Conservation (phyloP, 192 early-diverging fungal species). For the Coemansia sp. region DNA sequence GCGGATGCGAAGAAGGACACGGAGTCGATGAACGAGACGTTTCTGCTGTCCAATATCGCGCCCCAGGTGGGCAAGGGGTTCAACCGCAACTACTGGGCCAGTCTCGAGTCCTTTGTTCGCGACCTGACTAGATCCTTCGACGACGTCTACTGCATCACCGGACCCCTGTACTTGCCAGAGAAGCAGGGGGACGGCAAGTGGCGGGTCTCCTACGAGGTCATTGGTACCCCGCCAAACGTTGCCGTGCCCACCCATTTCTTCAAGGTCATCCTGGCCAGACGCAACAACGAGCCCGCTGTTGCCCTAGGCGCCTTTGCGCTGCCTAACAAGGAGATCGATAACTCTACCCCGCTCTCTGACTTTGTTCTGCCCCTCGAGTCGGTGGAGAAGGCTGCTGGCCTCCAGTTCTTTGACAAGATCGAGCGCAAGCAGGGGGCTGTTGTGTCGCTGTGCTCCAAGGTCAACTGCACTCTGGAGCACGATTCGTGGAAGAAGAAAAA, state of each 20-base stretch:
- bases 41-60: conserved; percentile 76
- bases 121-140: conserved; percentile 68
- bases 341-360: conserved; percentile 61
- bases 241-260: conserved; percentile 94
- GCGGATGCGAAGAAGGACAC: conserved; percentile 78
- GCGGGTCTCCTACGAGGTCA: conserved; percentile 84
- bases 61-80: conserved; percentile 85
- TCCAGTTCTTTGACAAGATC: conserved; percentile 69
- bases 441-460: conserved; percentile 45
- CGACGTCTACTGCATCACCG: conserved; percentile 86
- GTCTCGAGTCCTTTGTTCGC: conserved; percentile 81
- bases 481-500: conserved; percentile 44
- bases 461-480: conserved; percentile 40
- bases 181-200: conserved; percentile 68
- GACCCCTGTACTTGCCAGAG: conserved; percentile 84
- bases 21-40: conserved; percentile 82
- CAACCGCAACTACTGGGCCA: conserved; percentile 92
- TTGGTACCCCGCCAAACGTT: conserved; percentile 82
- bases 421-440: conserved; percentile 39
- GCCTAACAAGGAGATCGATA: conserved; percentile 75
- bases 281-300: conserved; percentile 52
- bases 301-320: conserved; percentile 76
- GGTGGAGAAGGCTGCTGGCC: conserved; percentile 66
- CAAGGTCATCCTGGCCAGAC: conserved; percentile 80
- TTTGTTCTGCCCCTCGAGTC: conserved; percentile 77